Evolutionary conservation across 2,329 filamentous ascomycete genomes (phyloP), one percentile per base, ranked within the genome.

Genomic region (Claviceps sp.): DNA sequence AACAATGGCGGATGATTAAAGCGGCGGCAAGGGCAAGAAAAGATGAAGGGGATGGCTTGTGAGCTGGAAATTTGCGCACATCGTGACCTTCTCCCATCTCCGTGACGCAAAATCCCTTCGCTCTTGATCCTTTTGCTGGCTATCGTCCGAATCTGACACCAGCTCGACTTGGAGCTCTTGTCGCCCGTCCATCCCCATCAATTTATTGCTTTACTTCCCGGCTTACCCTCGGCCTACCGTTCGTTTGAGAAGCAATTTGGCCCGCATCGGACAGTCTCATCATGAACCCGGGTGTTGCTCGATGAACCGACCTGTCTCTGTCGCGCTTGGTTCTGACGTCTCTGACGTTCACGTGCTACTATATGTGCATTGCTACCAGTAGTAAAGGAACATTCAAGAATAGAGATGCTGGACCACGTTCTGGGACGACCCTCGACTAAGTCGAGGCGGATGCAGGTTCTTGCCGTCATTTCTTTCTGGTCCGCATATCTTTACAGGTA

Each of bases 391-490:
- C 13, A 43, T 4, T 34, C 9, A 36, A 45, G 7, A 26, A 42
- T 23, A 42, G 54, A 59, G 54, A 81, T 82, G 78, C 70, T 81
- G 82, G 91, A 97, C 69, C 91, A 97, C 75, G 85, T 96, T 52
- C 75, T 97, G 47, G 91, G 91, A 56, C 83, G 88, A 57, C 91
- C 91, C 37, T 96, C 90, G 54, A 82, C 86, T 62, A 87, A 91
- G 71, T 95, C 94, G 62, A 82, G 91, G 57, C 88, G 94, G 62
- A 83, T 94, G 49, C 91, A 97, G 68, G 89, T 98, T 59, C 79
- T 97, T 58, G 84, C 86, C 22, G 93, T 97, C 14, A 77, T 97
- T 51, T 82, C 86, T 0, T 93, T 97, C 64, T 98, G 93, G 93
- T 85, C 86, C 5, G 70, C 84, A 46, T 96, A 96, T 65, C 73